phyloP scores from a whole-genome alignment of 768 basidiomycete genomes.

The Termitomyces eurrhizus region DNA sequence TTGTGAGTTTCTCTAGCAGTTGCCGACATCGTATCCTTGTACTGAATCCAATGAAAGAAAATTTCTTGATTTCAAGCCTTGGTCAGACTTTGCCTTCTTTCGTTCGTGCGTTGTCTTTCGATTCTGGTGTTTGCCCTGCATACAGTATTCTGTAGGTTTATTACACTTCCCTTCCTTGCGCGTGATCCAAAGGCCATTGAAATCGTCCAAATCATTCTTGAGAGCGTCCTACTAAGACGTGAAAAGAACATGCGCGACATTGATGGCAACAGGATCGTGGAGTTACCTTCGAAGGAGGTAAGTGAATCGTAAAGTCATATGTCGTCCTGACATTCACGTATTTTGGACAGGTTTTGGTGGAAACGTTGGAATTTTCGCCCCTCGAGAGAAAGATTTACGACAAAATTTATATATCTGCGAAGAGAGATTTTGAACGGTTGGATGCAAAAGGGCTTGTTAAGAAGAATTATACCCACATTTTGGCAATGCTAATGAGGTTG shows the following conservation, averaged over 20 bases:
- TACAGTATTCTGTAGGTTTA: constrained; percentile 51
- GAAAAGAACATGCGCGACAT: constrained; percentile 92
- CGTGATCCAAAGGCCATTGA: constrained; percentile 92
- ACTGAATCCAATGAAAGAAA: constrained; percentile 42
- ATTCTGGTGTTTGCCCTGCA: neutral
- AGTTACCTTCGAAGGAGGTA: constrained; percentile 84
- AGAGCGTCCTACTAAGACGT: constrained; percentile 80
- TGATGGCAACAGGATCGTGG: constrained; percentile 84
- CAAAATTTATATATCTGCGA: constrained; percentile 76
- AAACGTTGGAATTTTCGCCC: constrained; percentile 75
- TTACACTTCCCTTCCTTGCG: constrained; percentile 87
- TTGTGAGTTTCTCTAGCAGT: constrained; percentile 35
- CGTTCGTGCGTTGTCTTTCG: constrained; percentile 54
- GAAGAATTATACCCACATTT: constrained; percentile 82
- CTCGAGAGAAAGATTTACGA: constrained; percentile 88
- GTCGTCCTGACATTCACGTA: neutral
- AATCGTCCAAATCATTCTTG: constrained; percentile 91
- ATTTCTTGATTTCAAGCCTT: constrained; percentile 74
- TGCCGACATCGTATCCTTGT: neutral
- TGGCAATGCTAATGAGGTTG: constrained; percentile 93
- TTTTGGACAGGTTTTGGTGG: constrained; percentile 51
- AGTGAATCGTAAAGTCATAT: constrained; percentile 1
- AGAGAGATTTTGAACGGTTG: constrained; percentile 74
- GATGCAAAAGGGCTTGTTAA: constrained; percentile 74
- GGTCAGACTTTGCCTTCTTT: constrained; percentile 86